phyloP scores from a whole-genome alignment of 2,329 filamentous ascomycete species.

The Clonostachys solani region DNA sequence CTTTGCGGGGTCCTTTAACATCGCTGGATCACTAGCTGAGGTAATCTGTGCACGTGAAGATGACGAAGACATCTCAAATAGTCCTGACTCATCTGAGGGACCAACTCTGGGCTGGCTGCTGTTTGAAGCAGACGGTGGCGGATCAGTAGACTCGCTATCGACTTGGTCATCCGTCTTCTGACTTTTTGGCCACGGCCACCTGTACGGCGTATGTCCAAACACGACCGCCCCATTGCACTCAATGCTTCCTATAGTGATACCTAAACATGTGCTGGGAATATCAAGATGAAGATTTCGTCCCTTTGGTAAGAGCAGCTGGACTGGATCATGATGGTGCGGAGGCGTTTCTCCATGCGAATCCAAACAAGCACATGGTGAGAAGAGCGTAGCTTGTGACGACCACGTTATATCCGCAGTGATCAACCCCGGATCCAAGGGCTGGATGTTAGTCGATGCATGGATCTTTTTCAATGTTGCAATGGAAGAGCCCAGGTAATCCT shows the following conservation, averaged over 20 bases:
- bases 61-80: no score
- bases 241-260: neutral
- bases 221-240: neutral
- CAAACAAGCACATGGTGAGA: neutral
- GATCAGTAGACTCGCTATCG: no score
- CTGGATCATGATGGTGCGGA: neutral
- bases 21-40: no score
- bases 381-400: neutral
- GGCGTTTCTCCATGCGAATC: accelerated
- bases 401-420: neutral
- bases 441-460: neutral
- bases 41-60: no score
- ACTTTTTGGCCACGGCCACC: neutral
- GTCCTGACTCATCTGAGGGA: no score
- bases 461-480: neutral
- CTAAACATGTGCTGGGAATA: neutral
- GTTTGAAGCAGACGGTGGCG: no score
- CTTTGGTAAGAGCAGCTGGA: neutral
- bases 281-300: neutral
- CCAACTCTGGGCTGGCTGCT: no score
- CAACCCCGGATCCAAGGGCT: neutral
- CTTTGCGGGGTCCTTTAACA: no score
- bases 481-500: neutral
- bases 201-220: neutral
- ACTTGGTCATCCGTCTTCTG: no score